Evolutionary conservation across 1,139 yeast genomes (phyloP).

Genomic region (Keqinozyma sinolaborantium): DNA sequence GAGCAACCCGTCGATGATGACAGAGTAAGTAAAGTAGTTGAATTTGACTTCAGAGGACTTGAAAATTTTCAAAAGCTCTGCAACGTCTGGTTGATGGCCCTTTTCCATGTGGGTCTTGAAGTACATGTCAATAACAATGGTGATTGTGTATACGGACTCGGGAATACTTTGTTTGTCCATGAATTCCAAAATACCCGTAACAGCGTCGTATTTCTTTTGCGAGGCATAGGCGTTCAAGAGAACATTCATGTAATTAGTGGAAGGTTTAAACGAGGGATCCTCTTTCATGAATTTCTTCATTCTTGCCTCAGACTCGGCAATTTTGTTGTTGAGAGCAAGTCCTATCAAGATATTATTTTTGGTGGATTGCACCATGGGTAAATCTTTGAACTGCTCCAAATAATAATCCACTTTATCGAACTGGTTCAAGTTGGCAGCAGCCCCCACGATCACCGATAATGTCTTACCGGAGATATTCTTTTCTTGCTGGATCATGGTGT

Average conservation of each 20-base stretch:
- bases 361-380: conserved; percentile 26
- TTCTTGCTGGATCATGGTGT: conserved; percentile 24
- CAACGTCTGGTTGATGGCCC: conserved; percentile 43
- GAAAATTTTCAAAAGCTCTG: conserved; percentile 43
- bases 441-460: conserved; percentile 29
- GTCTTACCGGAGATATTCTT: conserved; percentile 24
- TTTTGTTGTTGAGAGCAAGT: conserved; percentile 23
- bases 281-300: conserved; percentile 24
- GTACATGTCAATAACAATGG: conserved; percentile 57
- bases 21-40: conserved; percentile 49
- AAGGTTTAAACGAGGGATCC: conserved; percentile 28
- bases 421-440: conserved; percentile 32
- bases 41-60: conserved; percentile 35
- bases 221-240: conserved; percentile 32
- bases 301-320: conserved; percentile 32
- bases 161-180: conserved; percentile 39
- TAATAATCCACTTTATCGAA: conserved; percentile 31
- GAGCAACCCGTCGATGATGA: conserved; percentile 56
- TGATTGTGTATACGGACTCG: conserved; percentile 65
- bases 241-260: conserved; percentile 32
- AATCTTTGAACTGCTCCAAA: conserved; percentile 17
- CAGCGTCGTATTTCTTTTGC: conserved; percentile 30
- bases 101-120: conserved; percentile 45
- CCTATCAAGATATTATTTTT: conserved; percentile 38
- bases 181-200: conserved; percentile 35